Conservation (phyloP, 2,329 filamentous ascomycete species). For the Trichoderma sp. region DNA sequence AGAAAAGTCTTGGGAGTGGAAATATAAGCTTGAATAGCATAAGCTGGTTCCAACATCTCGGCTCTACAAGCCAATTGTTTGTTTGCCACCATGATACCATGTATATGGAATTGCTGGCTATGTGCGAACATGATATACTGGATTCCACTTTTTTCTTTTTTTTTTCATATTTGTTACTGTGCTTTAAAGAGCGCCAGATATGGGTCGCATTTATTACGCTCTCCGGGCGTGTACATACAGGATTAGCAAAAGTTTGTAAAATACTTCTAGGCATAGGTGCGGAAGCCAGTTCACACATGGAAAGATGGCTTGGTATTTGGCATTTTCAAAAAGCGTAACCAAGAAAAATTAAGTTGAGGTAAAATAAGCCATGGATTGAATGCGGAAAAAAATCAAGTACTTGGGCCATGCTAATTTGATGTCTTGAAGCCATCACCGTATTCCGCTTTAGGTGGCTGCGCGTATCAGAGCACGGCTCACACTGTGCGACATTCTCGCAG, state of each 20-base stretch:
- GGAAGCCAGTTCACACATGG: neutral
- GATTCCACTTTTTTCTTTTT: neutral
- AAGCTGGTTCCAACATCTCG: neutral
- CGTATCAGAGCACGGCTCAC: slow-evolving; percentile 9
- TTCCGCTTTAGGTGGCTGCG: neutral
- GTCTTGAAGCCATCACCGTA: slow-evolving; percentile 2
- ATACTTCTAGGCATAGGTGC: neutral
- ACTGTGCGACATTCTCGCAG: slow-evolving; percentile 19
- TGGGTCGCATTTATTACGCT: neutral
- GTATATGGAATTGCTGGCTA: neutral
- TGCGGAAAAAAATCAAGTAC: neutral
- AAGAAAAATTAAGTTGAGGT: neutral
- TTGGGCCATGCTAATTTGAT: neutral
- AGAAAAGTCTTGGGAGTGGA: slow-evolving; percentile 48
- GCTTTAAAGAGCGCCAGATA: neutral
- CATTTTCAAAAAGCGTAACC: neutral
- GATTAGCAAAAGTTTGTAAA: slow-evolving; percentile 1
- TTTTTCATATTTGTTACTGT: neutral
- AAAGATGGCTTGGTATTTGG: neutral
- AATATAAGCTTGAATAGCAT: neutral
- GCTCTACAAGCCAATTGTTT: neutral
- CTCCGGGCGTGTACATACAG: neutral
- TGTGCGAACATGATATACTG: neutral
- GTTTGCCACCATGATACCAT: neutral
- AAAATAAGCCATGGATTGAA: neutral